Percentiles rank a stretch among this genome's conserved stretches.
Conservation (phyloP, 1,139 yeast species). For the Lodderomyces margitis region DNA sequence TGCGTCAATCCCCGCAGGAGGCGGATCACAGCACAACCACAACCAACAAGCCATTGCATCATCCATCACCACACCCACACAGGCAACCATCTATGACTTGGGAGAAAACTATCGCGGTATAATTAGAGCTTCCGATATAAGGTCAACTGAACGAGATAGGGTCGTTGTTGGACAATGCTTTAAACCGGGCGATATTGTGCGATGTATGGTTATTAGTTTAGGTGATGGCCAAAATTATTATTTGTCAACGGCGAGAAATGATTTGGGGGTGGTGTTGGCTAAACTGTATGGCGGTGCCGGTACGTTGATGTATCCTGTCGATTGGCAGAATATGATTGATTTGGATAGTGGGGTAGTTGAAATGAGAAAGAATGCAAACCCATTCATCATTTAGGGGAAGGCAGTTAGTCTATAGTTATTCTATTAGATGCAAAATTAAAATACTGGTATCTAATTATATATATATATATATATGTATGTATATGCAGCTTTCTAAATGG, state of each 20-base stretch:
- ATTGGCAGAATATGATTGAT: conserved; percentile 94
- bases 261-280: conserved; percentile 92
- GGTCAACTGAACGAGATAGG: conserved; percentile 88
- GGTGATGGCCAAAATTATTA: conserved; percentile 95
- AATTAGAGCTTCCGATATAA: conserved; percentile 81
- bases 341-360: conserved; percentile 73
- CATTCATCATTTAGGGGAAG: conserved; percentile 37
- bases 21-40: conserved; percentile 49
- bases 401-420: not conserved
- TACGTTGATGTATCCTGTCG: conserved; percentile 80
- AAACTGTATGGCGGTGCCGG: conserved; percentile 69
- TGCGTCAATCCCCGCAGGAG: conserved; percentile 44
- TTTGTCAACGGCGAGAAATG: conserved; percentile 84
- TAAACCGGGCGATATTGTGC: conserved; percentile 88
- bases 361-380: conserved; percentile 89
- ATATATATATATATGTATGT: no score
- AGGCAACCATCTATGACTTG: conserved; percentile 56
- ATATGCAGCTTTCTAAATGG: conserved; percentile 8
- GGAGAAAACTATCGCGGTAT: conserved; percentile 93
- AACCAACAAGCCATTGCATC: conserved; percentile 48
- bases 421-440: no score
- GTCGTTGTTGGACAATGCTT: conserved; percentile 77
- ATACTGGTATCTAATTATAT: no score
- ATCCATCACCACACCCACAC: conserved; percentile 30
- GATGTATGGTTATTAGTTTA: conserved; percentile 77